Evolutionary conservation across 2,329 filamentous ascomycete genomes (phyloP).

Genomic region (Proliferodiscus dingleyae): DNA sequence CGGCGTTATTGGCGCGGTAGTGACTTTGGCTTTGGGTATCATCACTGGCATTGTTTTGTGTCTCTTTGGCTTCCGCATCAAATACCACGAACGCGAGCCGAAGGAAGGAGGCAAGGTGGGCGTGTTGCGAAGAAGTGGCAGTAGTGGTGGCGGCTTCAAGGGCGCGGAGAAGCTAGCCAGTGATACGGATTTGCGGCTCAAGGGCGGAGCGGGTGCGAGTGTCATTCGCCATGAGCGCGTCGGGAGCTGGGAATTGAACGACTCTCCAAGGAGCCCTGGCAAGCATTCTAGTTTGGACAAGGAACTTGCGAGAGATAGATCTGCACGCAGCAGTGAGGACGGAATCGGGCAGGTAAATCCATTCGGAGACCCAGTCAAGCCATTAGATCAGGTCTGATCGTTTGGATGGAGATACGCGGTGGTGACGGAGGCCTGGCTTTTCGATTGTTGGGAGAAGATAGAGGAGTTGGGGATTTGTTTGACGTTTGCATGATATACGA

Average conservation of each 20-base stretch:
- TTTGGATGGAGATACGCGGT: not conserved
- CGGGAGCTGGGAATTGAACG: constrained; percentile 31
- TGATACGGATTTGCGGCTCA: constrained; percentile 28
- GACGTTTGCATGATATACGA: constrained; percentile 11
- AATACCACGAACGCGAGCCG: constrained; percentile 9
- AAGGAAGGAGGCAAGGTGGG: constrained; percentile 3
- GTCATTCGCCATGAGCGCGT: constrained; percentile 28
- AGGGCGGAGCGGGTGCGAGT: constrained; percentile 19
- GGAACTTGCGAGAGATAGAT: constrained; percentile 16
- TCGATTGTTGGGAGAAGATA: constrained; percentile 1
- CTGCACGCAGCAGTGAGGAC: constrained; percentile 23
- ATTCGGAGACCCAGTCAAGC: constrained; percentile 27
- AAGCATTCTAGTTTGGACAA: constrained; percentile 18
- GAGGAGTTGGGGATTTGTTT: constrained; percentile 3
- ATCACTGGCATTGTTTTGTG: constrained; percentile 11
- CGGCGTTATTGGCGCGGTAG: constrained; percentile 29
- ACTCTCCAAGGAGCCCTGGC: constrained; percentile 8
- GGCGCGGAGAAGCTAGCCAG: constrained; percentile 27
- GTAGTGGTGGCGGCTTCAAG: constrained; percentile 28
- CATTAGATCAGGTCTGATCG: constrained; percentile 24
- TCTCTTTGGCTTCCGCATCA: constrained; percentile 25
- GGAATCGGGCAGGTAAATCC: constrained; percentile 21
- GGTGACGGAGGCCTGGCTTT: no score
- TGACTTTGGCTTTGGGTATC: constrained; percentile 19
- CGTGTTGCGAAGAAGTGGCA: constrained; percentile 12